Evolutionary conservation across 805 yeast species (phyloP).

Genomic region (Ogataea ganodermae): DNA sequence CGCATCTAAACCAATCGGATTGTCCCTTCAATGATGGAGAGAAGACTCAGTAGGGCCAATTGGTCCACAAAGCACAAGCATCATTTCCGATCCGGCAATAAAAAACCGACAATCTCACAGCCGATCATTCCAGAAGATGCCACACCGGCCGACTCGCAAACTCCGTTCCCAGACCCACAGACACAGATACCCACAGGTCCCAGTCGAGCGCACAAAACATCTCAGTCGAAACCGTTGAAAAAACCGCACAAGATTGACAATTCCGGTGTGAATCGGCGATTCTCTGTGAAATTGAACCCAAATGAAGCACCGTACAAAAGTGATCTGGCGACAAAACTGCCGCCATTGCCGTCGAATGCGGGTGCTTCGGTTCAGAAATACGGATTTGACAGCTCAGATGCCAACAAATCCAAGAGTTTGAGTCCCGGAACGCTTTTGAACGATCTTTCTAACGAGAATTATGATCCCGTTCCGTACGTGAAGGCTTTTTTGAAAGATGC

Average conservation of each 20-base stretch:
- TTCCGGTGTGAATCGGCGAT: constrained; percentile 25
- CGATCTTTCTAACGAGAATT: constrained; percentile 41
- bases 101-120: constrained; percentile 6
- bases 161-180: constrained; percentile 10
- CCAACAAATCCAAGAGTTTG: constrained; percentile 1
- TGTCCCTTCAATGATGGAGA: constrained; percentile 14
- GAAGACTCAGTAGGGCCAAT: constrained; percentile 30
- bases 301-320: constrained; percentile 16
- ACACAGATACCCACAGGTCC: neutral
- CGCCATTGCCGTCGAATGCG: constrained; percentile 17
- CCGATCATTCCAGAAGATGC: constrained; percentile 6
- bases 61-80: constrained; percentile 27
- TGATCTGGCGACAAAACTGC: constrained; percentile 6
- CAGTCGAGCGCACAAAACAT: neutral
- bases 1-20: neutral
- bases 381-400: constrained; percentile 3
- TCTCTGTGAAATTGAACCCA: constrained; percentile 25
- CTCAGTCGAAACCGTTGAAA: constrained; percentile 9
- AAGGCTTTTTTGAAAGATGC: constrained; percentile 58
- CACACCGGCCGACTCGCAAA: neutral
- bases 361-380: constrained; percentile 5
- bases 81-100: constrained; percentile 1
- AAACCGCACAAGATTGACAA: constrained; percentile 24
- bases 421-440: constrained; percentile 33
- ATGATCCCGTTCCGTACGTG: constrained; percentile 51